Evolutionary conservation across 179 eudicot species (phyloP).

Genomic region (Amaranthus tricolor): DNA sequence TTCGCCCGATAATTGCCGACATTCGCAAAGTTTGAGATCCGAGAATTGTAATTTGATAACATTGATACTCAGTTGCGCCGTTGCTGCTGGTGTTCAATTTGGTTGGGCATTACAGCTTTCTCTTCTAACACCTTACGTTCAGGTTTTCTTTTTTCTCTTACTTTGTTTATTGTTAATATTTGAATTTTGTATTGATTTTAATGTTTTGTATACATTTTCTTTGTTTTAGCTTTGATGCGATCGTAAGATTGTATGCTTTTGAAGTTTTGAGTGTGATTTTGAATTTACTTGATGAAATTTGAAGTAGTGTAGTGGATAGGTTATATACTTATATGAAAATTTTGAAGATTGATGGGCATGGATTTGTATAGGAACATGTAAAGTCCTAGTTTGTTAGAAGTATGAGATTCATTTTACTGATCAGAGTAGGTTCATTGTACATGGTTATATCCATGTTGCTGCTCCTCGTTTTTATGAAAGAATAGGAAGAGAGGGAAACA

Average conservation of each 20-base stretch:
- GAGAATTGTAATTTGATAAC: constrained; percentile 38
- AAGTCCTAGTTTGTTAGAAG: too few species aligned
- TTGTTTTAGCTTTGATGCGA: neutral
- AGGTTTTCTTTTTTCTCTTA: constrained; percentile 37
- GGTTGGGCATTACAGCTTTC: constrained; percentile 97
- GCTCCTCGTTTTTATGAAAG: too few species aligned
- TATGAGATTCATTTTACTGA: too few species aligned
- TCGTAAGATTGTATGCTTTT: neutral
- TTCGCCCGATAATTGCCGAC: constrained; percentile 10
- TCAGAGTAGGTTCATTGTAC: too few species aligned
- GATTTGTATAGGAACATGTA: too few species aligned
- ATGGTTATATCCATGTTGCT: too few species aligned
- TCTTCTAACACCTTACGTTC: constrained; percentile 93
- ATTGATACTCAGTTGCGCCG: constrained; percentile 72
- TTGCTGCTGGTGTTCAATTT: constrained; percentile 95
- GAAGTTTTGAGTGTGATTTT: neutral
- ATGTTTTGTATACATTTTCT: neutral
- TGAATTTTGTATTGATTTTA: too few species aligned
- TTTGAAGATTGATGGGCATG: too few species aligned
- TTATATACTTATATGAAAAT: too few species aligned
- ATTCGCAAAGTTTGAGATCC: constrained; percentile 18
- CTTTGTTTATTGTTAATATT: neutral
- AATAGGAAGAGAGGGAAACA: too few species aligned
- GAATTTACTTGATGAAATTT: too few species aligned
- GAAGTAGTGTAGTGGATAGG: neutral